A percentile compares a stretch with the other conserved stretches of the same genome.
Evolutionary conservation across 208 protist genomes (phyloP).

Genomic region (Leishmania martiniquensis): DNA sequence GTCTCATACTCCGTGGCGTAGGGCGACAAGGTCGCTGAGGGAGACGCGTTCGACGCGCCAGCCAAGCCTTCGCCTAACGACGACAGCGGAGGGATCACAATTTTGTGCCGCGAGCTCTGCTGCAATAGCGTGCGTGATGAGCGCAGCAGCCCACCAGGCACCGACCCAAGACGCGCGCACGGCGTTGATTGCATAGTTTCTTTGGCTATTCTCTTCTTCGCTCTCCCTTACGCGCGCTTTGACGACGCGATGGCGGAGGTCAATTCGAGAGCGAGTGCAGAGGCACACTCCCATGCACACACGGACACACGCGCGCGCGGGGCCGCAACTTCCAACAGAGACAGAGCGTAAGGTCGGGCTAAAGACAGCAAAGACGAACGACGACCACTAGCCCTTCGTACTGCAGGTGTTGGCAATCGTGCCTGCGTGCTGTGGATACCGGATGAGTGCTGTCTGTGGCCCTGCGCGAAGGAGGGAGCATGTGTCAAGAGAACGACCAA

Average conservation of each 20-base stretch:
- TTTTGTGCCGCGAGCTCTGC: constrained; percentile 34
- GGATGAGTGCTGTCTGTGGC: no score
- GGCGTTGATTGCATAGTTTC: not conserved
- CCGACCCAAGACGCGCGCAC: not conserved
- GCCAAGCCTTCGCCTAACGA: not conserved
- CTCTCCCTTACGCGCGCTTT: not conserved
- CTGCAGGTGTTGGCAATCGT: no score
- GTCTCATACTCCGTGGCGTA: constrained; percentile 37
- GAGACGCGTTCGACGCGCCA: not conserved
- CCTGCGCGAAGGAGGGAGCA: no score
- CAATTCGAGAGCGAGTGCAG: not conserved
- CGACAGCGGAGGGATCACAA: constrained; percentile 59
- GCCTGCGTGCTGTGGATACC: no score
- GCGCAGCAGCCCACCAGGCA: not conserved
- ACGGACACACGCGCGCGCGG: not conserved
- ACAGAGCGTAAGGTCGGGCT: no score
- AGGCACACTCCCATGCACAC: not conserved
- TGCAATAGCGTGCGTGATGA: constrained; percentile 20
- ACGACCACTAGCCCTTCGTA: no score
- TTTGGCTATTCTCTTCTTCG: not conserved
- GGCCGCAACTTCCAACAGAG: no score
- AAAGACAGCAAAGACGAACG: no score
- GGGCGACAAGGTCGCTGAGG: not conserved
- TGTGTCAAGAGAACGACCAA: not conserved
- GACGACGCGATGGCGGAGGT: not conserved